Evolutionary conservation across 2,329 filamentous ascomycete genomes (phyloP).

Genomic region (Septoria linicola): DNA sequence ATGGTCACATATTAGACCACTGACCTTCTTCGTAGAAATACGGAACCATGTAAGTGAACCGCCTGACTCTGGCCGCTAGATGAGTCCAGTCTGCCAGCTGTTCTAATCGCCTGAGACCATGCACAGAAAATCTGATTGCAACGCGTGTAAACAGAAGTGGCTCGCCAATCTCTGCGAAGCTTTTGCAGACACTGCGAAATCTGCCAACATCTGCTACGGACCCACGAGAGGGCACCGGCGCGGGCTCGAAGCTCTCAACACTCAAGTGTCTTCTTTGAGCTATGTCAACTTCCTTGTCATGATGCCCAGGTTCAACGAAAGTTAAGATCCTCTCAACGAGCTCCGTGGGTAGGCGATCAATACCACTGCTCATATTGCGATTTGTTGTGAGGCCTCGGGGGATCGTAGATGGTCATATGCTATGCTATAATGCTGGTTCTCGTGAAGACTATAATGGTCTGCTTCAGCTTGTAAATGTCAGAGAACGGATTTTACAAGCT

Average conservation of each 20-base stretch:
- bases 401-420: neutral
- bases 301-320: slow-evolving; percentile 50
- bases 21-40: slow-evolving; percentile 58
- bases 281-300: slow-evolving; percentile 51
- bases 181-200: slow-evolving; percentile 51
- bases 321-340: slow-evolving; percentile 53
- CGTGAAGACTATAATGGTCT: too few species aligned
- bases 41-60: slow-evolving; percentile 61
- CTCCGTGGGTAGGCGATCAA: slow-evolving; percentile 41
- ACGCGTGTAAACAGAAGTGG: slow-evolving; percentile 53
- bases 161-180: slow-evolving; percentile 52
- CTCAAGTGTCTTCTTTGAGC: slow-evolving; percentile 53
- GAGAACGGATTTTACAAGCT: too few species aligned
- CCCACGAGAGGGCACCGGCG: slow-evolving; percentile 43
- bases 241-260: slow-evolving; percentile 52
- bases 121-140: slow-evolving; percentile 52
- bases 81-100: slow-evolving; percentile 51
- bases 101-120: slow-evolving; percentile 51
- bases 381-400: neutral
- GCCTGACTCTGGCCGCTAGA: slow-evolving; percentile 56
- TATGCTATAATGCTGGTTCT: too few species aligned
- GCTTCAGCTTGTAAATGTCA: too few species aligned
- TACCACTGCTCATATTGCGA: slow-evolving; percentile 8
- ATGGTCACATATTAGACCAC: neutral
- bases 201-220: slow-evolving; percentile 47